Conservation (phyloP, 805 yeast species). For the Huiozyma naganishii region DNA sequence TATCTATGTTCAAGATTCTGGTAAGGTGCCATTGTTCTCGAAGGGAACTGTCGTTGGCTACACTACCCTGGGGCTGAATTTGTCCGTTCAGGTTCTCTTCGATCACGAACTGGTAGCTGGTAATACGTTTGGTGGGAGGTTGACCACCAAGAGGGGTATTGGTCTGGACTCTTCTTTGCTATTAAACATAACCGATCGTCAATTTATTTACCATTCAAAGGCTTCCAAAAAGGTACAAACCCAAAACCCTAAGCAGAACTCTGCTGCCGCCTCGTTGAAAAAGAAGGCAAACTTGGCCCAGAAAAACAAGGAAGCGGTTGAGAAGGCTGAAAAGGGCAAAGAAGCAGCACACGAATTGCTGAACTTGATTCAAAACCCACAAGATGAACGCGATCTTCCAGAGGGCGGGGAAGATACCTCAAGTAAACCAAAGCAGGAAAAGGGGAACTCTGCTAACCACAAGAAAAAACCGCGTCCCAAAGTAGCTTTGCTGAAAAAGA, state of each 20-base stretch:
- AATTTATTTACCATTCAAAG: constrained; percentile 65
- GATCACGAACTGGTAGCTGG: constrained; percentile 80
- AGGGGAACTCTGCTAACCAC: constrained; percentile 1
- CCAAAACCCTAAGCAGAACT: constrained; percentile 5
- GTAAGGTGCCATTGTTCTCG: constrained; percentile 78
- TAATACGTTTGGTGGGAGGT: constrained; percentile 65
- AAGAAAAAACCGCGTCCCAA: neutral
- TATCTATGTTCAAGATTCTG: constrained; percentile 71
- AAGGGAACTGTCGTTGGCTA: constrained; percentile 88
- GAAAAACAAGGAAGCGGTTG: constrained; percentile 9
- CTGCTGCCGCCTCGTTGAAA: neutral
- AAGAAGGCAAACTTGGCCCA: neutral
- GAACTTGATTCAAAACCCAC: constrained; percentile 32
- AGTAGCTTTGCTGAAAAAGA: constrained; percentile 5
- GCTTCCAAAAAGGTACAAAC: constrained; percentile 37
- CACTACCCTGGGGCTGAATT: constrained; percentile 40
- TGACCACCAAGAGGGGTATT: constrained; percentile 71
- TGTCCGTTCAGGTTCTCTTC: constrained; percentile 67
- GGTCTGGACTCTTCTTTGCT: constrained; percentile 73
- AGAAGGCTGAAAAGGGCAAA: constrained; percentile 22
- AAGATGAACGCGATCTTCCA: constrained; percentile 2
- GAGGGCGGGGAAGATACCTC: neutral
- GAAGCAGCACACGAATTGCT: constrained; percentile 35
- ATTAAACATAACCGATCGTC: constrained; percentile 64
- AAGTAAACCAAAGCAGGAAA: constrained; percentile 1